A percentile compares a stretch with the other conserved stretches of the same genome.
Conservation (phyloP, 2,329 filamentous ascomycete species). For the Thielaviopsis cerberus region DNA sequence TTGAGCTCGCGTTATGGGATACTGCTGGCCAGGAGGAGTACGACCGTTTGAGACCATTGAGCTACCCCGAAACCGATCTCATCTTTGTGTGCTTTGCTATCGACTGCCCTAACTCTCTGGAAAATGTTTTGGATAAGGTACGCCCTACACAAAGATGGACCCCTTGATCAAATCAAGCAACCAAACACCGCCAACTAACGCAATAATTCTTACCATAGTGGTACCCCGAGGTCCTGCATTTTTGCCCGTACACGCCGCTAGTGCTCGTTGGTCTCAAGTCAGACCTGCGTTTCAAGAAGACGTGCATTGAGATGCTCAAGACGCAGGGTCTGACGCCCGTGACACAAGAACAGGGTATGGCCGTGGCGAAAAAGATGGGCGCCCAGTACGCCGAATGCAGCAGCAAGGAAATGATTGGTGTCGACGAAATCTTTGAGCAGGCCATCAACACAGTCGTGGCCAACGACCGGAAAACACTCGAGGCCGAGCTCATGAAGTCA, state of each 20-base stretch:
- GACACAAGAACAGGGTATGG: constrained; percentile 71
- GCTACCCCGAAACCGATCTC: constrained; percentile 93
- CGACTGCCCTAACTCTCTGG: constrained; percentile 91
- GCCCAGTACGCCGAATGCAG: constrained; percentile 96
- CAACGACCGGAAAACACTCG: constrained; percentile 50
- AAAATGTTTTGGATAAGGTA: constrained; percentile 99
- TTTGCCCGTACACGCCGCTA: constrained; percentile 91
- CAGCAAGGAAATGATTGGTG: constrained; percentile 89
- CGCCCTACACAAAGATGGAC: constrained; percentile 14
- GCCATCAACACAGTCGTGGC: constrained; percentile 81
- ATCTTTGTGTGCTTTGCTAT: constrained; percentile 99
- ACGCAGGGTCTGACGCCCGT: constrained; percentile 93
- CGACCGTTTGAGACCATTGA: constrained; percentile 82
- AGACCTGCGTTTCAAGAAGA: constrained; percentile 84
- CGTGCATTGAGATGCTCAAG: constrained; percentile 96
- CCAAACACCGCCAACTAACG: background rate
- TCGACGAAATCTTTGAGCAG: constrained; percentile 87
- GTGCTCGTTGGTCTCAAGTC: constrained; percentile 94
- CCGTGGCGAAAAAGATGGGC: constrained; percentile 82
- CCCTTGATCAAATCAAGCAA: background rate
- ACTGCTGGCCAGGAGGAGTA: constrained; percentile 98
- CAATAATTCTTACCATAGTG: constrained; percentile 39
- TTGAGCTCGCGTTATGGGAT: constrained; percentile 95
- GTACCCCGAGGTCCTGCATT: constrained; percentile 97
- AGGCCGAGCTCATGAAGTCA: constrained; percentile 26